Evolutionary conservation across 1,284 basidiomycete genomes (phyloP), one percentile per base, ranked within the genome.

Genomic region (Cutaneotrichosporon arboriforme): DNA sequence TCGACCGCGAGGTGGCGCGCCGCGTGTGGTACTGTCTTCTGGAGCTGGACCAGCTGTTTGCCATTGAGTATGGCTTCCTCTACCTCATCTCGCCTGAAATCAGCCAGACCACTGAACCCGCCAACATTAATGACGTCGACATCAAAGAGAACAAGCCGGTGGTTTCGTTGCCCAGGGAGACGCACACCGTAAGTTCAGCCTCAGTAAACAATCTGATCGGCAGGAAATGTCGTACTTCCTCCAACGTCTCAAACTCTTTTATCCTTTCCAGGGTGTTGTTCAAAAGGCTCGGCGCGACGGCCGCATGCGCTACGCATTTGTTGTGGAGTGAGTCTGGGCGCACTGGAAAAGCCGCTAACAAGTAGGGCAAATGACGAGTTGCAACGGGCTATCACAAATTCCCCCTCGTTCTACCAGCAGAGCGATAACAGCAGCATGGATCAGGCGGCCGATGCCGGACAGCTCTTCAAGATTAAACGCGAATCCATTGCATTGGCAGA

Each of bases 31-130:
- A 55, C 47, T 55, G 56, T 20, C 47, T 64, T 8, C 54, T 59
- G 12, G 62, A 64, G 46, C 55, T 64, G n/a, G 62, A 64, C 47
- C 58, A 58, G 55, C 57, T 61, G 4, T 64, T 64, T 21, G 56
- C 60, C 5, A 62, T 62, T 42, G 62, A 64, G 44, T 59, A 64
- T 20, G 58, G 59, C 4, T 62, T 62, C 49, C 47, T 61, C 42
- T 62, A 61, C 35, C 55, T 58, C 31, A 62, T 64, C 46, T 55
- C 55, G 9, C 55, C 57, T 38, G 57, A 61, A 44, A 59, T 60
- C 26, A 52, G 60, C 48, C 60, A 62, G 47, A 59, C 62, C 17
- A 54, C 52, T 4, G 62, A 64, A 47, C 62, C 62, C 14, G 62
- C 62, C 14, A 64, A 64, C 42, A 31, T 62, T 36, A 60, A 64